A percentile compares a stretch with the other conserved stretches of the same genome.
These are phyloP conservation scores for Clonostachys rhizophaga DNA, from an alignment of 2,329 filamentous ascomycete species.

Conservation along the genomic window DNA sequence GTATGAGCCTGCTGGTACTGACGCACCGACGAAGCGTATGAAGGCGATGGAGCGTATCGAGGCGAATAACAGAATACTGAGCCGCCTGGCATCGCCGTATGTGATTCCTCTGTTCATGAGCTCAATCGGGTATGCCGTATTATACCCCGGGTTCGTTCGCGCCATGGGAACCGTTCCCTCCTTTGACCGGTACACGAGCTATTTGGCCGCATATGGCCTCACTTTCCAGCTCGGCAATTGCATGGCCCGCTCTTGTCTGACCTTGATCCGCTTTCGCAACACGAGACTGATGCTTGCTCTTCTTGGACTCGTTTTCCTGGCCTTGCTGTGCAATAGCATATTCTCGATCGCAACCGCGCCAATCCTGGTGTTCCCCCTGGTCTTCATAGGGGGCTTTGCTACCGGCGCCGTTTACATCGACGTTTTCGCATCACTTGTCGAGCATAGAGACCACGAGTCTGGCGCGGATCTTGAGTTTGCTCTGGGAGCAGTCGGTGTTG, in stretches of 20 bases:
- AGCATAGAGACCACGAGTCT: constrained; percentile 5
- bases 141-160: constrained; percentile 19
- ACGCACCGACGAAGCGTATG: neutral
- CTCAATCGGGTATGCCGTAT: constrained; percentile 12
- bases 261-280: constrained; percentile 7
- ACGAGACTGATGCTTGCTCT: constrained; percentile 4
- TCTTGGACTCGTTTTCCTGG: neutral
- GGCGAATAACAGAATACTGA: constrained; percentile 6
- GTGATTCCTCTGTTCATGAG: constrained; percentile 17
- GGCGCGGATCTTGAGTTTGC: constrained; percentile 16
- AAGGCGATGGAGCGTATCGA: constrained; percentile 5
- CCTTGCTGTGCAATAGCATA: constrained; percentile 9
- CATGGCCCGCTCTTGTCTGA: constrained; percentile 12
- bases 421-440: constrained; percentile 10
- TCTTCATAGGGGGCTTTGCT: constrained; percentile 16
- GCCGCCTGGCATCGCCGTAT: constrained; percentile 10
- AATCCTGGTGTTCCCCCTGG: constrained; percentile 12
- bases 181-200: constrained; percentile 18
- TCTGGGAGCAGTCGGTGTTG: constrained; percentile 16
- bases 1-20: constrained; percentile 5
- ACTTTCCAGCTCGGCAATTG: constrained; percentile 20
- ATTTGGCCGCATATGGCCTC: constrained; percentile 16
- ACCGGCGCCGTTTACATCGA: constrained; percentile 20
- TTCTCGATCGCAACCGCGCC: constrained; percentile 13
- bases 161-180: constrained; percentile 12